phyloP scores from a whole-genome alignment of 208 protist genomes.

The Leishmania major region DNA sequence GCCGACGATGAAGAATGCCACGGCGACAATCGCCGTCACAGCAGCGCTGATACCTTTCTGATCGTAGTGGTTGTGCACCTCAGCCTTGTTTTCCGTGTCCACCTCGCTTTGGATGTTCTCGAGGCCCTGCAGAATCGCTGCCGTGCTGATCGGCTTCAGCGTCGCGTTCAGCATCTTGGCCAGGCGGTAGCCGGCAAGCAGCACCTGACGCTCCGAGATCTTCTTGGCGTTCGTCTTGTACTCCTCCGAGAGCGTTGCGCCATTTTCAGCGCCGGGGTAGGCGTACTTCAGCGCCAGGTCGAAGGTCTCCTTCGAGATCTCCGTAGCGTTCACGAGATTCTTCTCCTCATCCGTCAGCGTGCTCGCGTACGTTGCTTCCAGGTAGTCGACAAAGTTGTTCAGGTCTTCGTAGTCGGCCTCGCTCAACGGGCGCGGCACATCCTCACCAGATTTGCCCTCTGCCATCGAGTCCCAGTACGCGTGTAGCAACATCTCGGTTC shows the following conservation, averaged over 20 bases:
- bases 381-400: slow-evolving; percentile 36
- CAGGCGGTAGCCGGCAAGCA: slow-evolving; percentile 30
- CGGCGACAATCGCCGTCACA: slow-evolving; percentile 27
- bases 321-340: slow-evolving; percentile 1
- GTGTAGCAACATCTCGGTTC: slow-evolving; percentile 44
- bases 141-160: slow-evolving; percentile 9
- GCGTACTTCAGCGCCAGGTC: slow-evolving; percentile 13
- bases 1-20: slow-evolving; percentile 22
- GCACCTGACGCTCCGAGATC: slow-evolving; percentile 22
- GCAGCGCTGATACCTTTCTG: slow-evolving; percentile 23
- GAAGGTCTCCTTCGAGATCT: slow-evolving; percentile 9
- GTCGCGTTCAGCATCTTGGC: slow-evolving; percentile 29
- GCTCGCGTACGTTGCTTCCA: slow-evolving; percentile 44
- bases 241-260: slow-evolving; percentile 22
- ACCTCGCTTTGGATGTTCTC: slow-evolving; percentile 19
- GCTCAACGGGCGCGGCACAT: slow-evolving; percentile 36
- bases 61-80: slow-evolving; percentile 11
- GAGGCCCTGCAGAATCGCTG: slow-evolving; percentile 9
- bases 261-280: slow-evolving; percentile 41
- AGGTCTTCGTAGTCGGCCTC: slow-evolving; percentile 30
- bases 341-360: slow-evolving; percentile 31
- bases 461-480: slow-evolving; percentile 61
- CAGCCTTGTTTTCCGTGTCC: neutral
- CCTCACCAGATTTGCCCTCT: slow-evolving; percentile 14
- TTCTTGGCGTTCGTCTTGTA: slow-evolving; percentile 33